These are phyloP conservation scores for Haematococcus lacustris DNA, from an alignment of 139 green algal genomes.

Conservation along the genomic window DNA sequence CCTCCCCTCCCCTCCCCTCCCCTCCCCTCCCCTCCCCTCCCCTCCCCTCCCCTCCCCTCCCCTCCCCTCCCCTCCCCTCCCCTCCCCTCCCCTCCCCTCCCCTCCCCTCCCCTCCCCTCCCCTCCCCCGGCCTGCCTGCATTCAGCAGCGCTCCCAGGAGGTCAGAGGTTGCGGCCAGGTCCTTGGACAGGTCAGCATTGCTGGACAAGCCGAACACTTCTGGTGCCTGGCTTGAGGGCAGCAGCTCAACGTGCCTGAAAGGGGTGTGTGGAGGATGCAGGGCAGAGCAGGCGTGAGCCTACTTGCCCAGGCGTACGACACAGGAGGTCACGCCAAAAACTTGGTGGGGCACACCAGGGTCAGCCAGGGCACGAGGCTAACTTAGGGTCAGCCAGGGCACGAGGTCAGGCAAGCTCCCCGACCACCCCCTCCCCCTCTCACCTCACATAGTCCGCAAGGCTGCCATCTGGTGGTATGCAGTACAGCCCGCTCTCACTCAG, in stretches of 20 bases:
- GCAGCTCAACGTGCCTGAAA: conserved; percentile 25
- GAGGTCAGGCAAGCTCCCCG: no score
- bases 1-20: no score
- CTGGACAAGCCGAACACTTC: conserved; percentile 59
- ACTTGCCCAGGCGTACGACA: no score
- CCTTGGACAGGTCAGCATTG: conserved; percentile 61
- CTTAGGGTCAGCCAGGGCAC: no score
- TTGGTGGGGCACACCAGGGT: no score
- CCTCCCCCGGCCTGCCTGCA: not conserved
- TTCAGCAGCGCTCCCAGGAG: conserved; percentile 4
- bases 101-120: not conserved
- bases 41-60: not conserved
- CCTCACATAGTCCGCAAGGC: conserved; percentile 23
- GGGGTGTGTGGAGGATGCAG: no score
- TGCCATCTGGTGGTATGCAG: conserved; percentile 31
- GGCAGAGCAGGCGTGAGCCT: no score
- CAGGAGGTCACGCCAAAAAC: no score
- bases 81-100: not conserved
- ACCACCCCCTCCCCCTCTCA: no score
- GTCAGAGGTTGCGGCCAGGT: conserved; percentile 14
- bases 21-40: no score
- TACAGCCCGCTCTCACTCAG: conserved; percentile 40
- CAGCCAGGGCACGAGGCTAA: no score
- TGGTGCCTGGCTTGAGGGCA: conserved; percentile 25
- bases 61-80: not conserved